Conservation (phyloP, 164 flowering plant genomes). For the Annona cherimola region DNA sequence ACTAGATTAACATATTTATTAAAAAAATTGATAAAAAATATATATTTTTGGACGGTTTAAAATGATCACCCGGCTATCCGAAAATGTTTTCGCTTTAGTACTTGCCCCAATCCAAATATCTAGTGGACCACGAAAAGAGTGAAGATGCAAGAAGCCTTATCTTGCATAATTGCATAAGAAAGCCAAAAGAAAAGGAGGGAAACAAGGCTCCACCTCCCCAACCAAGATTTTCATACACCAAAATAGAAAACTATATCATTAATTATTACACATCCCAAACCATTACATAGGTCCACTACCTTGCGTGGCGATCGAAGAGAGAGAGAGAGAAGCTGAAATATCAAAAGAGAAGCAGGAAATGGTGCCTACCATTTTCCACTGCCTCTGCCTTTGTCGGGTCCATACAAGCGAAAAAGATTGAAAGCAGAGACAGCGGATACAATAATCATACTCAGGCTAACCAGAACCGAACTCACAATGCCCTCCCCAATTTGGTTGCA, state of each 20-base stretch:
- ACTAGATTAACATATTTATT: no score
- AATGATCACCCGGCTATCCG: no score
- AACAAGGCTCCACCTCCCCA: neutral
- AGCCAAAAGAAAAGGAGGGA: neutral
- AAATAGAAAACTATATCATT: neutral
- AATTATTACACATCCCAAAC: neutral
- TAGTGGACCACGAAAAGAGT: no score
- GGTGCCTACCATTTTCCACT: conserved; percentile 36
- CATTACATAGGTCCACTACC: neutral
- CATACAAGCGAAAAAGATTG: conserved; percentile 84
- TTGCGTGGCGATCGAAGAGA: neutral
- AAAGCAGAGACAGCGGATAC: conserved; percentile 77
- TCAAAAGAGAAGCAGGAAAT: neutral
- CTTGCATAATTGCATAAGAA: no score
- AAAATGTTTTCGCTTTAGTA: no score
- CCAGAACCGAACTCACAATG: conserved; percentile 53
- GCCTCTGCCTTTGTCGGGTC: conserved; percentile 44
- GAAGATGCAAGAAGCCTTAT: no score
- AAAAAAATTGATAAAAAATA: no score
- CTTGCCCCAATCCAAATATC: no score
- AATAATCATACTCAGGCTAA: conserved; percentile 46
- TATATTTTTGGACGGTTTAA: no score
- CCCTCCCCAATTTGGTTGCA: conserved; percentile 91
- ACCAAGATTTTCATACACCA: neutral
- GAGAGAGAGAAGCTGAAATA: neutral